Conservation (phyloP, 2,329 filamentous ascomycete species). For the Venturia effusa region DNA sequence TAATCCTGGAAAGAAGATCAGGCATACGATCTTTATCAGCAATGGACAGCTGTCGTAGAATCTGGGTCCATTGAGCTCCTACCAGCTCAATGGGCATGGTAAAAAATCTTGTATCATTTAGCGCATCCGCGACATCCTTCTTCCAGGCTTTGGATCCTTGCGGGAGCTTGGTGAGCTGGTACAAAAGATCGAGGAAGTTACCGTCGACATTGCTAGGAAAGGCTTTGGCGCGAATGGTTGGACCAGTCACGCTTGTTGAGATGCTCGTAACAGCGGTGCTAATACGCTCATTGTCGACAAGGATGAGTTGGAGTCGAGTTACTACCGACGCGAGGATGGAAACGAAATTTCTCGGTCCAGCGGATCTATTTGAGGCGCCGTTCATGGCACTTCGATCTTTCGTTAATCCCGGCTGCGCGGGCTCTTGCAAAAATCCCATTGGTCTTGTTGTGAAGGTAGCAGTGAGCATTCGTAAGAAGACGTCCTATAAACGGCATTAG, state of each 20-base stretch:
- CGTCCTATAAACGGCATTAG: conserved; percentile 48
- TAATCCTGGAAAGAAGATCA: conserved; percentile 69
- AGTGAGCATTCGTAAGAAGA: conserved; percentile 76
- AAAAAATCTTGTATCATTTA: conserved; percentile 84
- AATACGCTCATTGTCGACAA: conserved; percentile 79
- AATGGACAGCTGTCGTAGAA: conserved; percentile 74
- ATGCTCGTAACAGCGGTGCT: conserved; percentile 68
- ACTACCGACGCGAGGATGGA: conserved; percentile 69
- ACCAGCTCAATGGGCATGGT: conserved; percentile 55
- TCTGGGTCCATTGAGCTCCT: conserved; percentile 65
- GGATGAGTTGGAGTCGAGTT: conserved; percentile 67
- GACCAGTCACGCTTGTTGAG: conserved; percentile 71
- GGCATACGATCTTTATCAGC: conserved; percentile 80
- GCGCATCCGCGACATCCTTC: conserved; percentile 83
- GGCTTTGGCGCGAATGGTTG: conserved; percentile 68
- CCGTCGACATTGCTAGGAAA: conserved; percentile 79
- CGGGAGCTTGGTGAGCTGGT: conserved; percentile 64
- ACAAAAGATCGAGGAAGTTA: conserved; percentile 60
- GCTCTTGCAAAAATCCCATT: conserved; percentile 56
- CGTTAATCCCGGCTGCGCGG: conserved; percentile 24
- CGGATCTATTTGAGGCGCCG: conserved; percentile 24
- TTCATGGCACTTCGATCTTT: conserved; percentile 19
- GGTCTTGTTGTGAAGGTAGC: conserved; percentile 91
- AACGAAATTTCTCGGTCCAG: conserved; percentile 49
- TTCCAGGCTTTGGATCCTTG: conserved; percentile 84